These are phyloP conservation scores for Martensiomyces pterosporus DNA, from an alignment of 192 early-diverging fungal genomes.

Conservation along the genomic window DNA sequence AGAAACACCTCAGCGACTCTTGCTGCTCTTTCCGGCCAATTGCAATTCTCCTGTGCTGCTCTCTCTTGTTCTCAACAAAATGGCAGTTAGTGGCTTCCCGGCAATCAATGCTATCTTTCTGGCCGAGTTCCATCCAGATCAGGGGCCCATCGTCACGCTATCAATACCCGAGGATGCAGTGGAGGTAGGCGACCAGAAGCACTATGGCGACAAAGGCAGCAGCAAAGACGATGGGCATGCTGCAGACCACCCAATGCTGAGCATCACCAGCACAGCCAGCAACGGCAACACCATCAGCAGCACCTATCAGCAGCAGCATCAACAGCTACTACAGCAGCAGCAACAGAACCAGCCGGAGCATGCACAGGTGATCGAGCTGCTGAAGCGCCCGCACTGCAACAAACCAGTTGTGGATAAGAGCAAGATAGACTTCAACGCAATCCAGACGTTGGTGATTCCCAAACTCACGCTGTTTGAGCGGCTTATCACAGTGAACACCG, in stretches of 20 bases:
- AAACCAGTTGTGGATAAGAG: background rate
- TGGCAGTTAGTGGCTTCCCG: constrained; percentile 18
- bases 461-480: constrained; percentile 44
- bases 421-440: constrained; percentile 50
- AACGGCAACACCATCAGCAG: background rate
- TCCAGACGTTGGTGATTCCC: constrained; percentile 46
- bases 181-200: constrained; percentile 18
- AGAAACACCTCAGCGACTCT: too few relatives aligned
- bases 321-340: too few relatives aligned
- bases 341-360: constrained; percentile 4
- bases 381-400: constrained; percentile 20
- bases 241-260: too few relatives aligned
- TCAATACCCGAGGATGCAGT: constrained; percentile 42
- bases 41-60: constrained; percentile 1
- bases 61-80: background rate
- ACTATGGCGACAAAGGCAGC: constrained; percentile 6
- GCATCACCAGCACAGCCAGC: background rate
- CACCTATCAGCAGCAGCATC: too few relatives aligned
- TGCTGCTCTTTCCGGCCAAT: too few relatives aligned
- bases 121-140: constrained; percentile 39
- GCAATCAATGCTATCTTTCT: constrained; percentile 41
- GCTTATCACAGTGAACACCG: constrained; percentile 42
- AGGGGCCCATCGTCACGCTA: constrained; percentile 38
- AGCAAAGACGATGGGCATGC: constrained; percentile 4
- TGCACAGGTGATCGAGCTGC: constrained; percentile 7